Conservation (phyloP, 352 stramenopile species). For the Globisporangium paroecandrum region DNA sequence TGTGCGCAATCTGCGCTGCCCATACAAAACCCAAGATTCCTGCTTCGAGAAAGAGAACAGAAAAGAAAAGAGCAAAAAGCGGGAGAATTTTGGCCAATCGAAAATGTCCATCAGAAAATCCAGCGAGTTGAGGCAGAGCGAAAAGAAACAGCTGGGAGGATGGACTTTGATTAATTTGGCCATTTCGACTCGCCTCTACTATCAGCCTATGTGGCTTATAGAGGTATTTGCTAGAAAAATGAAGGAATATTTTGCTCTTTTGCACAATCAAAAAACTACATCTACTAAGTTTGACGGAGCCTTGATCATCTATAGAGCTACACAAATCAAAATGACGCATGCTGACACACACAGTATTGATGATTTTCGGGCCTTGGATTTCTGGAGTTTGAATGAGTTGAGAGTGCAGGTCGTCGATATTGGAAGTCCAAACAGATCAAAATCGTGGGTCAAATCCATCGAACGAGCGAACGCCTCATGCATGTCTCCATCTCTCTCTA, state of each 20-base stretch:
- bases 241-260: too few relatives aligned
- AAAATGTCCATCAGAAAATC: not conserved
- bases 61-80: not conserved
- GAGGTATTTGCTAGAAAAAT: too few relatives aligned
- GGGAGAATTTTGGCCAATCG: not conserved
- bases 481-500: not conserved
- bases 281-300: too few relatives aligned
- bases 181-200: not conserved
- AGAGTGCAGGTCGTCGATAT: not conserved
- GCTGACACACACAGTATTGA: too few relatives aligned
- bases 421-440: not conserved
- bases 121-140: not conserved
- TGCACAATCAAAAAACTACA: too few relatives aligned
- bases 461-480: not conserved
- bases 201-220: not conserved
- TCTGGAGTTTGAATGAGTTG: not conserved
- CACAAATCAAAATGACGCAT: too few relatives aligned
- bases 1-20: not conserved
- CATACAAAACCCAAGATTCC: not conserved
- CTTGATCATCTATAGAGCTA: too few relatives aligned
- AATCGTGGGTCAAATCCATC: not conserved
- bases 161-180: not conserved
- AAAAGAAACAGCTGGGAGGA: not conserved
- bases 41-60: not conserved
- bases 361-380: not conserved